These are phyloP conservation scores for Mucor velutinosus DNA, from an alignment of 371 early-diverging fungal genomes.

Conservation along the genomic window DNA sequence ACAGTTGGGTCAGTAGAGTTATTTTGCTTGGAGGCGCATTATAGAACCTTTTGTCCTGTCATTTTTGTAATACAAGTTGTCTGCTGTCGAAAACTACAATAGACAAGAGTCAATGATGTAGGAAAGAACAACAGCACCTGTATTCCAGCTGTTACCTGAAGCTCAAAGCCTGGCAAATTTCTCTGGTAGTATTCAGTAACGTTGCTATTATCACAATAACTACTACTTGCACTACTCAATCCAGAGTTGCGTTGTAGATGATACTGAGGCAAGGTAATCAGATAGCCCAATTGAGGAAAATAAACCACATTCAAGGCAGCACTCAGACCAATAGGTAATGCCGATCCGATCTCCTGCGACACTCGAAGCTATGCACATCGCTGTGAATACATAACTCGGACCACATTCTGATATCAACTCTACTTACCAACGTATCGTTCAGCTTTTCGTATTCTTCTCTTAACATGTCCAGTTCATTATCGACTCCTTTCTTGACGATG, in stretches of 20 bases:
- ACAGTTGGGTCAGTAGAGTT: not conserved
- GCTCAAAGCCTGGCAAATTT: conserved; percentile 16
- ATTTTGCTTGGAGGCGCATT: not conserved
- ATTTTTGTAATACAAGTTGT: conserved; percentile 75
- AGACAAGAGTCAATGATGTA: not conserved
- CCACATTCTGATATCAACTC: not conserved
- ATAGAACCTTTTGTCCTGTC: conserved; percentile 60
- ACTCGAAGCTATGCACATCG: conserved; percentile 49
- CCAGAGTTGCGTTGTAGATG: conserved; percentile 34
- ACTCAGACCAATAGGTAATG: conserved; percentile 53
- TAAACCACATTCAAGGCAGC: conserved; percentile 73
- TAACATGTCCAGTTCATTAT: conserved; percentile 66
- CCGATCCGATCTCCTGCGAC: conserved; percentile 58
- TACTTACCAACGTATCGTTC: conserved; percentile 52
- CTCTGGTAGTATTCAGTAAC: conserved; percentile 6
- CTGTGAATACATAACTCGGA: not conserved
- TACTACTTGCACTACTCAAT: conserved; percentile 31
- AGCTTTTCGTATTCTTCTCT: conserved; percentile 61
- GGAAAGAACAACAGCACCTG: not conserved
- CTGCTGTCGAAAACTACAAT: conserved; percentile 70
- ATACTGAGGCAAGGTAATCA: conserved; percentile 66
- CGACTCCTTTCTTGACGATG: conserved; percentile 63
- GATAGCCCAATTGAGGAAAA: conserved; percentile 82
- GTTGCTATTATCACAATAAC: not conserved
- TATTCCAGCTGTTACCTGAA: conserved; percentile 22